Evolutionary conservation across 1,284 basidiomycete genomes (phyloP), one percentile per base, ranked within the genome.

Genomic region (Leccinum angustisporum): DNA sequence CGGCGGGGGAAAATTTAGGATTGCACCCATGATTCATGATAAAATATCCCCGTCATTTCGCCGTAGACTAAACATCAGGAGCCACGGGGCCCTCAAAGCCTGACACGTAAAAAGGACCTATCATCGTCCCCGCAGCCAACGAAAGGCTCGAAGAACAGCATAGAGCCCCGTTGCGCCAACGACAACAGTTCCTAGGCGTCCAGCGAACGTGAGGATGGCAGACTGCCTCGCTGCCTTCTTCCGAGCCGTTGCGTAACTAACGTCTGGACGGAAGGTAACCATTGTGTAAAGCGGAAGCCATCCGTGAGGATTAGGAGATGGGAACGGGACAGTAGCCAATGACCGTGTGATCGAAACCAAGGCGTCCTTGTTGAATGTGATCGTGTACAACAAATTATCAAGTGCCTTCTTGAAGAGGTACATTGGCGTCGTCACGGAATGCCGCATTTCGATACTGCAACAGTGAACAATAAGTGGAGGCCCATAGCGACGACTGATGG

Each of bases 261-360:
- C 86, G 75, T 98, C 96, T 52, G 94, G 93, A 46, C 95, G 85
- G 80, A 99, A 99, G 43, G 97, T 98, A 66, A 97, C 92, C 95
- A 98, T 97, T 36, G 92, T 92, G 76, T 99, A 99, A 58, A 97
- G 81, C 57, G 94, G 92, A 61, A 94, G 83, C 97, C 97, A 99
- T 38, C 91, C 92, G 61, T 76, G 75, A 43, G 88, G 86, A 59
- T 80, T 75, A 57, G 75, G 71, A 62, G 83, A 72, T 54, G 84
- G 81, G 72, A 89, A 92, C 16, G 86, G 78, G 56, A 80, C 77
- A 61, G 70, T 77, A 61, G 81, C 74, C 62, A 86, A 66, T 56
- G 65, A 69, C 61, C 78, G 78, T 57, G 74, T 75, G 68, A 81
- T 67, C 62, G 77, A 77, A 63, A 76, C 67, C 58, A 81, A 68